Evolutionary conservation across 192 early-diverging fungal species (phyloP).

Genomic region (Irineochytrium annulatum): DNA sequence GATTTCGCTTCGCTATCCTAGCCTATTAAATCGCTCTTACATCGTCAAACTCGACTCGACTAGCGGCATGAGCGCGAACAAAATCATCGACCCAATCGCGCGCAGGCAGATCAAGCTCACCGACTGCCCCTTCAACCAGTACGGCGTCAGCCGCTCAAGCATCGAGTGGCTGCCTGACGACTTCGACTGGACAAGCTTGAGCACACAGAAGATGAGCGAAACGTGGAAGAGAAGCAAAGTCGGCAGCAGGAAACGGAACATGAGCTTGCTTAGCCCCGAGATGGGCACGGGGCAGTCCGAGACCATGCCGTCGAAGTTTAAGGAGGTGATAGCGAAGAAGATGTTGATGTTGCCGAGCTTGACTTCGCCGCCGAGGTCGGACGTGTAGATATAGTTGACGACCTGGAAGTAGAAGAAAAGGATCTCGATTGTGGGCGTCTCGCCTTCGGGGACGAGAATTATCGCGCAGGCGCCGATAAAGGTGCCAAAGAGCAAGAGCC

Average conservation of each 20-base stretch:
- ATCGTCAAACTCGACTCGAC: slow-evolving; percentile 12
- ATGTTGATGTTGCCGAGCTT: slow-evolving; percentile 4
- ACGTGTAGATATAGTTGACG: slow-evolving; percentile 14
- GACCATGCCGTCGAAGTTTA: slow-evolving; percentile 17
- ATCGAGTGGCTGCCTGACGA: background rate
- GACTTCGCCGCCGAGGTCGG: slow-evolving; percentile 1
- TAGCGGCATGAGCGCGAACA: slow-evolving; percentile 21
- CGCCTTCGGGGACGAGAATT: slow-evolving; percentile 12
- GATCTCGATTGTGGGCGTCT: slow-evolving; percentile 19
- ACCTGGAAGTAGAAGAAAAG: slow-evolving; percentile 28
- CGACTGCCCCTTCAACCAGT: slow-evolving; percentile 14
- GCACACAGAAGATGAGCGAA: background rate
- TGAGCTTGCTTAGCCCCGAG: slow-evolving; percentile 7
- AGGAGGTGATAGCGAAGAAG: slow-evolving; percentile 13
- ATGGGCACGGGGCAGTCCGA: slow-evolving; percentile 16
- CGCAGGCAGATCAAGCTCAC: slow-evolving; percentile 18
- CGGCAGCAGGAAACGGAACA: slow-evolving; percentile 22
- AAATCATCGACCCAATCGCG: slow-evolving; percentile 7
- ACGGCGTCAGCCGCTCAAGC: slow-evolving; percentile 6
- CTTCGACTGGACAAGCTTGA: background rate
- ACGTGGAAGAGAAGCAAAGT: slow-evolving; percentile 2
- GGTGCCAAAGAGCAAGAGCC: slow-evolving; percentile 4
- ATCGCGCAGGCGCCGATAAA: slow-evolving; percentile 9
- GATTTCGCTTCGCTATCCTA: background rate
- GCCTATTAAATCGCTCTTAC: background rate